phyloP scores from a whole-genome alignment of 305 asterid species.

The Salvia sclarea region DNA sequence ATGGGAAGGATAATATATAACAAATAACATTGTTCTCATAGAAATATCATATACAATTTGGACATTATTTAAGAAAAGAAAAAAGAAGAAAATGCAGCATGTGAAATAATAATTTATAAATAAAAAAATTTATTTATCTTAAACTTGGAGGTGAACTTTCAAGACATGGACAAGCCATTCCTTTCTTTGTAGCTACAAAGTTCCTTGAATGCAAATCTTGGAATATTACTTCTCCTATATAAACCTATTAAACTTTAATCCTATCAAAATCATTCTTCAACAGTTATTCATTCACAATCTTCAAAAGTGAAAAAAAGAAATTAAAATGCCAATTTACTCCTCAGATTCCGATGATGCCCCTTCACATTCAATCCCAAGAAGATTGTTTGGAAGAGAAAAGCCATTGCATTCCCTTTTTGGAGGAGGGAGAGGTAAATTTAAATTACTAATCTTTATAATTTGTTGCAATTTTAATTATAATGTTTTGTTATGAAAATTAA shows the following conservation, averaged over 20 bases:
- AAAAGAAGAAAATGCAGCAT: background rate
- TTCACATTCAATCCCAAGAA: slow-evolving; percentile 25
- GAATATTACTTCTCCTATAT: slow-evolving; percentile 38
- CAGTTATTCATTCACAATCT: background rate
- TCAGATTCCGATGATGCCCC: slow-evolving; percentile 63
- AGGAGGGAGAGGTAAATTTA: slow-evolving; percentile 65
- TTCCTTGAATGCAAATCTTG: slow-evolving; percentile 44
- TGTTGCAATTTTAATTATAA: no score
- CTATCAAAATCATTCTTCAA: background rate
- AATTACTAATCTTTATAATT: background rate
- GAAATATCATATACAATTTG: background rate
- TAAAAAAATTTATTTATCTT: background rate
- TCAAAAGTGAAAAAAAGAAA: background rate
- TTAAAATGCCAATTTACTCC: slow-evolving; percentile 57
- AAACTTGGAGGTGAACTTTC: slow-evolving; percentile 32
- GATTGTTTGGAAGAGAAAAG: slow-evolving; percentile 54
- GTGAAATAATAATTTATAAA: background rate
- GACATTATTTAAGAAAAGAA: no score
- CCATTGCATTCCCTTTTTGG: slow-evolving; percentile 66
- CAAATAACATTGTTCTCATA: background rate
- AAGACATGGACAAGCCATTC: slow-evolving; percentile 44
- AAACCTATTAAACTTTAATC: slow-evolving; percentile 13
- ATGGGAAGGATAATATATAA: background rate
- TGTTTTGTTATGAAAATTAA: background rate
- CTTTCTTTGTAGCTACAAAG: slow-evolving; percentile 42